phyloP scores from a whole-genome alignment of 2,329 filamentous ascomycete species.

The Raffaelea albimanens region DNA sequence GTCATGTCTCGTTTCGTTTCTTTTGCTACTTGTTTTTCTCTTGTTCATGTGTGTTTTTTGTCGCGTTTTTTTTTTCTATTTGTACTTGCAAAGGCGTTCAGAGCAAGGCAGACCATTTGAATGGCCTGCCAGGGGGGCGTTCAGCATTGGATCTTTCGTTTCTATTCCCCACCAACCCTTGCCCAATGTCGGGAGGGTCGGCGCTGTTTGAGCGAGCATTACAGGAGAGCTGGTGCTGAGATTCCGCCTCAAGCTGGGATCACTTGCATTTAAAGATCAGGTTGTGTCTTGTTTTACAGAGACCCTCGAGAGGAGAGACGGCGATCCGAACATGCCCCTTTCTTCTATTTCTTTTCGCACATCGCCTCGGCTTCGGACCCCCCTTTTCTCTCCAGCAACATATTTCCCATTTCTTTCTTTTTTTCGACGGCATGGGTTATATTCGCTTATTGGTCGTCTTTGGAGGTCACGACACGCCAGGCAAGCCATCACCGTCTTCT shows the following conservation, averaged over 20 bases:
- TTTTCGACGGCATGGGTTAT: neutral
- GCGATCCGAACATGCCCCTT: no score
- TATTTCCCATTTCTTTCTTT: neutral
- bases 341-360: neutral
- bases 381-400: neutral
- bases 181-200: conserved; percentile 6
- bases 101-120: no score
- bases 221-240: conserved; percentile 4
- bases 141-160: conserved; percentile 10
- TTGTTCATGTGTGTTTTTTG: conserved; percentile 5
- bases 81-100: neutral
- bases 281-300: neutral
- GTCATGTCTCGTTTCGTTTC: conserved; percentile 4
- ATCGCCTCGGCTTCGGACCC: neutral
- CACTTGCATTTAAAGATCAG: conserved; percentile 20
- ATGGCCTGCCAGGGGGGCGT: neutral
- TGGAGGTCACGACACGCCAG: conserved; percentile 33
- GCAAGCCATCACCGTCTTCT: conserved; percentile 65
- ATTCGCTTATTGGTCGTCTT: neutral
- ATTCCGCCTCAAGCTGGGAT: neutral
- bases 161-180: neutral
- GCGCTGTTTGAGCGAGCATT: conserved; percentile 17
- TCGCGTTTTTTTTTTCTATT: conserved; percentile 6
- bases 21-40: conserved; percentile 9
- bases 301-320: conserved; percentile 4